These are phyloP conservation scores for Neofusicoccum sp. DNA, from an alignment of 2,329 filamentous ascomycete species.

Conservation along the genomic window DNA sequence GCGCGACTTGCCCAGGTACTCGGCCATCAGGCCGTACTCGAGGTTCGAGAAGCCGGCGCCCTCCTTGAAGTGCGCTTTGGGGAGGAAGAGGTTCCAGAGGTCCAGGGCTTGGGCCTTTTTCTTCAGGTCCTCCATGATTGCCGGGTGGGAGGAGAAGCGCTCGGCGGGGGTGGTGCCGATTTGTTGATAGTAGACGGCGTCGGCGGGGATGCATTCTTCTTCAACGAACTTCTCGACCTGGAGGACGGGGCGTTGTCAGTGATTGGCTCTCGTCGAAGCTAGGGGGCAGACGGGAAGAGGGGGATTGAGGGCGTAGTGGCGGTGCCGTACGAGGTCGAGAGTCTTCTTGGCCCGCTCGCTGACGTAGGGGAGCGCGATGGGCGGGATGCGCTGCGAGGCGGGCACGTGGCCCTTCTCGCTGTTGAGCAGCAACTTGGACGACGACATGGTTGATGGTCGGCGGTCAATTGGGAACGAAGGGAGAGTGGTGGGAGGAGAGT, in stretches of 20 bases:
- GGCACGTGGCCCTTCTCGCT: constrained; percentile 36
- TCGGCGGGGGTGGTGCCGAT: constrained; percentile 67
- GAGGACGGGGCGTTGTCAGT: constrained; percentile 31
- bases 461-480: not conserved
- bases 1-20: constrained; percentile 84
- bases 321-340: constrained; percentile 64
- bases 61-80: constrained; percentile 92
- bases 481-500: not conserved
- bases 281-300: not conserved
- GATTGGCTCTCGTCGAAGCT: constrained; percentile 35
- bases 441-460: constrained; percentile 3
- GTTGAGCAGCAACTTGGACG: constrained; percentile 31
- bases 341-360: constrained; percentile 83
- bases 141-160: constrained; percentile 78
- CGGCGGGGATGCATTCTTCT: constrained; percentile 77
- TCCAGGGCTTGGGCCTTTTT: constrained; percentile 76
- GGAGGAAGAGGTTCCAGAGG: constrained; percentile 98
- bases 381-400: constrained; percentile 58
- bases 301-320: not conserved
- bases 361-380: constrained; percentile 62
- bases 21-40: constrained; percentile 97
- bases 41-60: constrained; percentile 92
- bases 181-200: constrained; percentile 76
- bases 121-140: constrained; percentile 87
- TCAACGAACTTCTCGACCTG: constrained; percentile 93